Base-by-base conservation (phyloP, 1,139 yeast species). In the Meyerozyma guilliermondii region DNA sequence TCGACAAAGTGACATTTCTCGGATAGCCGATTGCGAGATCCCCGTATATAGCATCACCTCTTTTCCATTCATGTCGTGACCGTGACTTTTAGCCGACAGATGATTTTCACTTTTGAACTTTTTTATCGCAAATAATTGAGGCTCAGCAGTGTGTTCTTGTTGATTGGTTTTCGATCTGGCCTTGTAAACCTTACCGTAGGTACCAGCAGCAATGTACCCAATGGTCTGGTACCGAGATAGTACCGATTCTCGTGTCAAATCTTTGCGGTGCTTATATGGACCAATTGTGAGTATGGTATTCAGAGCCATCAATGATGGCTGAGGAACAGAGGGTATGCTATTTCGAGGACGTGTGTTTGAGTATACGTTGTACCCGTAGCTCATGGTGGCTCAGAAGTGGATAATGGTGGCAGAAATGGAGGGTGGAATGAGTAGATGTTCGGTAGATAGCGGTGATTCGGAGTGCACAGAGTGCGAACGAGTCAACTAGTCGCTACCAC, bases 161-260 rank as follows among this genome's bases (percentile, higher is more conserved):
- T 22, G 20, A 20, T 49, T 55, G 56, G 36, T 64, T 63, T 70
- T 71, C 24, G 75, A 67, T 49, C 76, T 78, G 13, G 98, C 98
- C 60, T 92, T 92, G 67, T 89, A 94, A 24, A 92, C 99, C 50
- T 94, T 82, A 43, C 99, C 99, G 62, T 92, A 92, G 0, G 99
- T 92, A 33, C 99, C 99, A 1, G 98, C 96, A 0, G 98, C 98
- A 47, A 92, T 94, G 62, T 92, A 92, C 0, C 99, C 99, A 27
- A 88, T 68, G 47, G 94, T 85, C 49, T 85, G 91, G 62, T 91
- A 92, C 51, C 84, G 84, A 39, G 85, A 82, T 24, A 88, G 66
- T 3, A 92, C 96, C 5, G 87, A 81, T 36, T 78, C 75, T 43
- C 95, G 66, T 4, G 79, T 67, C 29, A 76, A 63, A 58, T 88